Base-by-base conservation (phyloP, 768 basidiomycete species). In the Rhodosporidiobolus sp. region DNA sequence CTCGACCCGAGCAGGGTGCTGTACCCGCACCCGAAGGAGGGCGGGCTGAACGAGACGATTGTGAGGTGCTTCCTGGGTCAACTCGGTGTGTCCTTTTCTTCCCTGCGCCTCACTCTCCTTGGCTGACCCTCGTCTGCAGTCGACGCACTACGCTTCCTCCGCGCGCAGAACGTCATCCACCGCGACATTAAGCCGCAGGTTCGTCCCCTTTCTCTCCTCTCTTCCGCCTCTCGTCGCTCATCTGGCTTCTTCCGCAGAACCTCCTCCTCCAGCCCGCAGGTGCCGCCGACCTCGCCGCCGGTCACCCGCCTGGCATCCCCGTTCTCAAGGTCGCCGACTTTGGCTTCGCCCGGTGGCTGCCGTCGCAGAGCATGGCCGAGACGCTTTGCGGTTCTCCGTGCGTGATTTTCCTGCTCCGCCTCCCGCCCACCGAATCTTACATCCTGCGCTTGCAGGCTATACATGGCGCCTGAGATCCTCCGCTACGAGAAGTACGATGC, bases 391-490 rank as follows among this genome's bases (percentile, higher is more conserved):
- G 96, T 6, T 96, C 94, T 20, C 96, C 95, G 89, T 94, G 79
- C 82, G 92, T 86, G 22, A 0, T 24, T 17, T 3, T 46, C 19
- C 5, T 4, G 5, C 28, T 16, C 22, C 55, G 38, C 63, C 52
- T 32, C 1, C 62, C 57, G 43, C 62, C 74, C 55, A 48, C n/a
- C 24, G 52, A 28, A n/a, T 19, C 28, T 43, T 8, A 59, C 24
- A 20, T 6, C 34, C 7, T 28, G 28, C 45, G 54, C 56, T 59
- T 4, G 49, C 67, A 94, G 92, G 59, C 82, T 99, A 43, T 99
- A 99, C 83, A 99, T 98, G 96, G 96, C 96, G 0, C 96, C 96
- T 0, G 96, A 99, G 82, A 98, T 99, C 77, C 83, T 99, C 19
- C 88, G 91, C 24, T 96, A 96, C 80, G 90, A 98, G 82, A 94